Evolutionary conservation across 805 yeast genomes (phyloP), one percentile per base, ranked within the genome.

Genomic region (Candida cerambycidarum): DNA sequence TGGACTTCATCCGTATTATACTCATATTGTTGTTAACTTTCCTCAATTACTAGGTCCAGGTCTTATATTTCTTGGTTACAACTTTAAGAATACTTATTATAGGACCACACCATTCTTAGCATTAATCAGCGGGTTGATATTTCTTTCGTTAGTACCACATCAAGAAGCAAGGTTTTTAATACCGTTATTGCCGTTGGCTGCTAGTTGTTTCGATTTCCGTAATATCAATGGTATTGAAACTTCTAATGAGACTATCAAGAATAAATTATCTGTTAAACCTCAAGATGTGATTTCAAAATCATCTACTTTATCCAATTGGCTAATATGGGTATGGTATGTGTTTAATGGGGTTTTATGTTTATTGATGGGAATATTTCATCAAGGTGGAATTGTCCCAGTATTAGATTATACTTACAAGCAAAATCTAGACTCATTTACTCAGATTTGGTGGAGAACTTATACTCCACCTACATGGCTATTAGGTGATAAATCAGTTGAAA

Each of bases 381-480:
- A 93, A 67, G 89, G 92, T 31, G 99, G 99, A 1, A 79, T 93
- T 0, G 66, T 92, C 1, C 83, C 87, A 0, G 83, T 85, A 0
- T 65, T 86, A 29, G 43, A 41, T n/a, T 57, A 70, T 41, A 39
- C 79, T 2, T 15, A 13, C 13, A 60, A 53, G 13, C 40, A 58
- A 14, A 45, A 53, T 2, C 21, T 21, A 3, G 15, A 19, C 15
- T 62, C 73, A 5, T 39, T 33, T 0, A 65, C 79, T 0, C 75
- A 79, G 27, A 56, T 92, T 4, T 92, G 95, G 89, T 92, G 98
- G 98, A 81, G 89, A 59, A 89, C 97, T 0, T 93, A 92, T 54
- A 78, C 88, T 3, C 97, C 98, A 0, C 98, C 99, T 3, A 76
- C 88, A 4, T 93, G 96, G 96, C 59, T 92, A 43, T 65, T 84